Base-by-base conservation (phyloP, 805 yeast species). In the Candida silvicultrix region DNA sequence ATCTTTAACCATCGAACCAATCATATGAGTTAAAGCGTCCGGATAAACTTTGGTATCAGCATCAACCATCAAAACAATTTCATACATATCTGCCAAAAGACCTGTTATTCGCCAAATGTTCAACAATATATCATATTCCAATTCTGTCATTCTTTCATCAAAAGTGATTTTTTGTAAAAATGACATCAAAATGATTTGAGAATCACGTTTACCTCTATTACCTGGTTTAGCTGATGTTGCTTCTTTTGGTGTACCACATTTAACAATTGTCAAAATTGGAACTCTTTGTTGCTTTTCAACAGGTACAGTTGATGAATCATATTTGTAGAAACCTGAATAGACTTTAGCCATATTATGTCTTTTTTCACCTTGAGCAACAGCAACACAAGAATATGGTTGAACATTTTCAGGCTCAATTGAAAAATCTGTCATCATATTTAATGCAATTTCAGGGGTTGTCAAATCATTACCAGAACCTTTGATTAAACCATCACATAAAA, bases 301-400 rank as follows among this genome's bases (percentile, higher is more conserved):
- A 2, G 92, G 87, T 39, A 89, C 81, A 1, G 92, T 85, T 3
- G 67, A 59, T 52, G 85, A 85, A 56, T 87, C 81, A 61, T 90
- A 94, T 54, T 83, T 83, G 69, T 94, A 94, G 63, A 87, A 94
- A 0, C 99, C 99, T 12, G 96, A 83, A 60, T 89, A 92, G 2
- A 92, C 89, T 66, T 90, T 92, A 25, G 99, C 97, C 96, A 90
- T 89, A 63, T 94, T 94, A 62, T 94, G 99, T 63, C 99, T 83
- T 68, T 89, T 94, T 4, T 86, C 57, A 55, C 99, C 99, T 56
- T 85, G 85, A 3, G 96, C 96, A 37, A 94, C 97, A 8, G 98
- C 95, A 34, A 94, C 96, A 63, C 94, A 92, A 0, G 97, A 89
- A 58, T 81, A 74, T 0, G 97, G 78, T 59, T 78, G 67, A 6